Base-by-base conservation (phyloP, 2,329 filamentous ascomycete genomes). In the Pseudocercospora musae region DNA sequence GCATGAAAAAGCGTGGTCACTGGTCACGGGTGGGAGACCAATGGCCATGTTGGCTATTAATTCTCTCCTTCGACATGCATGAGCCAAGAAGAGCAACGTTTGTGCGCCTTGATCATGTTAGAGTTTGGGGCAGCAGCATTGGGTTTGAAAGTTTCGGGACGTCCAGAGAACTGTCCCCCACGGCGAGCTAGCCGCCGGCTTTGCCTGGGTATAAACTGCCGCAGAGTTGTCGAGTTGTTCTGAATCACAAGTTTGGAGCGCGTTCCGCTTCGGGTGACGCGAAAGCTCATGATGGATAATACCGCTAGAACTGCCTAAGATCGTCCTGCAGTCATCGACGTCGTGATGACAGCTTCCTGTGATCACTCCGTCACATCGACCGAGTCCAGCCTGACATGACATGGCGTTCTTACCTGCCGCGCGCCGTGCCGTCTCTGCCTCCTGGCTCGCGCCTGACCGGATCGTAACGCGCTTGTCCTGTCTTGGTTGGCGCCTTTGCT, bases 401-500 rank as follows among this genome's bases (percentile, higher is more conserved):
- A 11, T 52, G 48, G 4, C 23, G 23, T 54, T n/a, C 18, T 44
- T 52, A 29, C 31, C 48, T 54, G 57, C 58, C 21, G 21, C 61
- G 61, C 52, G 33, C 46, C 57, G 57, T 59, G 57, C 61, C 61
- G 57, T 49, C 49, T 56, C 25, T 48, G 40, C 61, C 40, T 52
- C 57, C 61, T 59, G 42, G 52, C 53, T 59, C 29, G 44, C 44
- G 61, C 53, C 53, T 53, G 40, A 37, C 21, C 40, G 49, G 55
- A 57, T 57, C 37, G 33, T 48, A 27, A 57, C 55, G 55, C 55
- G 31, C 48, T 48, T 54, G 52, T 23, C 18, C 21, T 54, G 52
- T 15, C 29, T 20, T 50, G 11, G 48, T 50, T 29, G 48, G 21
- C 21, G 48, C 25, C 10, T 37, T 37, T 20, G 50, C 50, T 25